Conservation (phyloP, 208 protist genomes). For the Porcisia hertigi region DNA sequence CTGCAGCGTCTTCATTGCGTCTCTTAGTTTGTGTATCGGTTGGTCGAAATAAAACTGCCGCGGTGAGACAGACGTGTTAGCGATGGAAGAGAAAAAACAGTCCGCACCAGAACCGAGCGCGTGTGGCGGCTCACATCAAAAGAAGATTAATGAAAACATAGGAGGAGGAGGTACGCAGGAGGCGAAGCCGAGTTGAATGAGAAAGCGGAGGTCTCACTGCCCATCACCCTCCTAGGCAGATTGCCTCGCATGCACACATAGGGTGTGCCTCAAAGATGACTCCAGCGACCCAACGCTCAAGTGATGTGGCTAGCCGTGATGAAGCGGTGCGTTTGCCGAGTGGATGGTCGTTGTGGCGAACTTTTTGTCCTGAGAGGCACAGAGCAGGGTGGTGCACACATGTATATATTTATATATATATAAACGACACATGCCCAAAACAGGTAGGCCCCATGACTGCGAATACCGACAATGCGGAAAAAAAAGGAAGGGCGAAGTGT, state of each 20-base stretch:
- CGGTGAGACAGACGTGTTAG: neutral
- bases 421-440: neutral
- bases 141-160: neutral
- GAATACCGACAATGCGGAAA: neutral
- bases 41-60: neutral
- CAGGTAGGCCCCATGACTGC: neutral
- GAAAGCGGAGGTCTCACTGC: neutral
- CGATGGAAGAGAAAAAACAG: too few relatives aligned
- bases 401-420: neutral
- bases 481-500: too few relatives aligned
- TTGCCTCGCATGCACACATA: neutral
- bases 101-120: neutral
- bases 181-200: neutral
- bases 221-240: neutral
- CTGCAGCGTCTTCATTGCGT: conserved; percentile 69
- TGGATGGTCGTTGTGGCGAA: neutral
- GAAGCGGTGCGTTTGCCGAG: neutral
- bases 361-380: neutral
- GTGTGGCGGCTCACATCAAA: neutral
- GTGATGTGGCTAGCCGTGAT: too few relatives aligned
- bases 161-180: neutral
- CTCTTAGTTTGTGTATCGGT: neutral
- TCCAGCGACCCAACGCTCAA: neutral
- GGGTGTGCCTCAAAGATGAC: neutral
- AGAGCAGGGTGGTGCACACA: neutral